Conservation (phyloP, 2,329 filamentous ascomycete genomes). For the Madurella fahalii region DNA sequence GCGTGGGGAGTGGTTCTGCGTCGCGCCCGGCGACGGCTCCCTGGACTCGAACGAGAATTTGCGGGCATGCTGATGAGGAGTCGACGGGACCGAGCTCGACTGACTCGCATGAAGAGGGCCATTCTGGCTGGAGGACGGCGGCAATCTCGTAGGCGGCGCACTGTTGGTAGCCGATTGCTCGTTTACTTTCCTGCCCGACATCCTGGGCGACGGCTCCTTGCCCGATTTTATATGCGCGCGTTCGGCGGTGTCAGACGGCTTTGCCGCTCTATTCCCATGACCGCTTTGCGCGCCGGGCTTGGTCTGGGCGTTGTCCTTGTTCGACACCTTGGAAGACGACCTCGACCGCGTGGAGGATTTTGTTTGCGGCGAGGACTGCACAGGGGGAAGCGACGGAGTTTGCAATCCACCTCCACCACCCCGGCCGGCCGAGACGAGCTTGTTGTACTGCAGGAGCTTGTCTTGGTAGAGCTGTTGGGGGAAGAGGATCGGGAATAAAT, state of each 20-base stretch:
- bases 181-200: constrained; percentile 35
- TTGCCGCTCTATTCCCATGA: constrained; percentile 62
- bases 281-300: constrained; percentile 50
- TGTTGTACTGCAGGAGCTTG: constrained; percentile 62
- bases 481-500: constrained; percentile 54
- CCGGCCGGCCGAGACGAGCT: constrained; percentile 56
- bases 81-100: constrained; percentile 89
- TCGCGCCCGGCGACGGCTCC: constrained; percentile 72
- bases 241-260: constrained; percentile 55
- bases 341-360: constrained; percentile 55
- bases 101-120: constrained; percentile 41
- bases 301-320: constrained; percentile 45
- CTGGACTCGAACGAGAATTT: constrained; percentile 76
- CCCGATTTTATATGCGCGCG: constrained; percentile 56
- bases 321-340: constrained; percentile 57
- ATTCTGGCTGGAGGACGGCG: constrained; percentile 12
- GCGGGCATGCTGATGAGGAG: constrained; percentile 82
- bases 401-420: constrained; percentile 51
- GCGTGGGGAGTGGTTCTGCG: constrained; percentile 77
- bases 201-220: constrained; percentile 50
- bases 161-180: constrained; percentile 15
- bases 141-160: constrained; percentile 17
- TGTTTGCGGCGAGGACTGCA: constrained; percentile 52
- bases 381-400: constrained; percentile 51
- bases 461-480: constrained; percentile 59